Base-by-base conservation (phyloP, 2,329 filamentous ascomycete genomes). In the Apiospora sp. region DNA sequence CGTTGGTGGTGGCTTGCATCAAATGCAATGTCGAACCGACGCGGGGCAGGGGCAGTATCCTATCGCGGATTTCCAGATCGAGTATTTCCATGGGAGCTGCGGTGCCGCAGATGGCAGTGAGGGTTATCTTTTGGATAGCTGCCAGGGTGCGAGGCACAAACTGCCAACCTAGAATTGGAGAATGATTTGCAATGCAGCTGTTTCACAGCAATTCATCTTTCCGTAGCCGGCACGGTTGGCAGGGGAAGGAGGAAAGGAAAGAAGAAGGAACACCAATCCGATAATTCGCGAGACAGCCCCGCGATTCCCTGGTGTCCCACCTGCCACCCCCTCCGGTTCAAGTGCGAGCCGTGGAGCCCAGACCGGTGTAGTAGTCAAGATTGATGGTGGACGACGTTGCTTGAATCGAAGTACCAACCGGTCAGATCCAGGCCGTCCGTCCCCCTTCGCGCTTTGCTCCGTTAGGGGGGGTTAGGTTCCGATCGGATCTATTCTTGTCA, bases 21-120 rank as follows among this genome's bases (percentile, higher is more conserved):
- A 14, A 64, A 64, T 34, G 54, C 54, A 64, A 64, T 37, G 30
- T 22, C 54, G 54, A 37, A 64, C 16, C 58, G 58, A n/a, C 34
- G 58, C 34, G 58, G 58, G 58, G 58, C 58, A n/a, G 34, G 34
- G 34, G 58, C 58, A 41, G 58, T 64, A 41, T 64, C 58, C 58
- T 64, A 64, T 64, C 58, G 34, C 58, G 58, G 58, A 24, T 64
- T 64, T 64, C 58, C 58, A 64, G 34, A 37, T 41, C 30, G 58
- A 41, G 58, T 64, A 64, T 64, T 1, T 34, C 22, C 58, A 64
- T n/a, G 19, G 8, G 46, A n/a, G 46, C 46, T 48, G 16, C 44
- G 16, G 4, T 34, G 54, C n/a, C 4, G 34, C 58, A 41, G 58
- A 37, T 37, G 14, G 8, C 19, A 22, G 16, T 12, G 54, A 34